Base-by-base conservation (phyloP, 108 stramenopile genomes). In the Nitzschia inconspicua region DNA sequence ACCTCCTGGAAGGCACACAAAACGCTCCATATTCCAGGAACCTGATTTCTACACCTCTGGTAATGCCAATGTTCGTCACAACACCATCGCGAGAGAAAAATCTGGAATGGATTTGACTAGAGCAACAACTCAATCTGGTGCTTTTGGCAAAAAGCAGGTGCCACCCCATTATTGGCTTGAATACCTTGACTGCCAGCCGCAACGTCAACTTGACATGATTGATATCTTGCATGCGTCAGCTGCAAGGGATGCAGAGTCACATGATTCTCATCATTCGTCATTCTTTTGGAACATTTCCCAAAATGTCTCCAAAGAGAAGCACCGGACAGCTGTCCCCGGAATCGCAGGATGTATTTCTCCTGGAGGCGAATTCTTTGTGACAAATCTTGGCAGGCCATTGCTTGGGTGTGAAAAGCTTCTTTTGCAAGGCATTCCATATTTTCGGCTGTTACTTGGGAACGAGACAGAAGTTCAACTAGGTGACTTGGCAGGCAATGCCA, bases 401-500 rank as follows among this genome's bases (percentile, higher is more conserved):
- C 50, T 89, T 26, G 85, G 89, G 22, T 79, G 72, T 49, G 89
- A 90, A 60, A 90, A 90, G 65, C 78, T 86, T 0, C 57, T 90
- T 8, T 51, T 90, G 3, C 89, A 90, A 57, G 68, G 89, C 18
- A 86, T 90, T 18, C 89, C 89, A 10, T 90, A 67, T 50, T 90
- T 80, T 19, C 65, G 89, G 14, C 72, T 90, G 13, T 26, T 66
- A 24, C 74, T 90, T 16, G 83, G 79, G 16, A 77, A 82, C 23
- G 89, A 90, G 69, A 82, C 83, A 2, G 89, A 90, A 60, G 89
- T 90, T 0, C 78, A 90, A 29, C 70, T 90, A 4, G 75, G 77
- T 23, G 89, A 90, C 69, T 50, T 90, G 18, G 89, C 89, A 7
- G 89, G 89, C 10, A 90, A 90, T 63, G 89, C 89, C 16, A 90